Conservation (phyloP, 495 filamentous ascomycete species). For the Chaetomium tenue region DNA sequence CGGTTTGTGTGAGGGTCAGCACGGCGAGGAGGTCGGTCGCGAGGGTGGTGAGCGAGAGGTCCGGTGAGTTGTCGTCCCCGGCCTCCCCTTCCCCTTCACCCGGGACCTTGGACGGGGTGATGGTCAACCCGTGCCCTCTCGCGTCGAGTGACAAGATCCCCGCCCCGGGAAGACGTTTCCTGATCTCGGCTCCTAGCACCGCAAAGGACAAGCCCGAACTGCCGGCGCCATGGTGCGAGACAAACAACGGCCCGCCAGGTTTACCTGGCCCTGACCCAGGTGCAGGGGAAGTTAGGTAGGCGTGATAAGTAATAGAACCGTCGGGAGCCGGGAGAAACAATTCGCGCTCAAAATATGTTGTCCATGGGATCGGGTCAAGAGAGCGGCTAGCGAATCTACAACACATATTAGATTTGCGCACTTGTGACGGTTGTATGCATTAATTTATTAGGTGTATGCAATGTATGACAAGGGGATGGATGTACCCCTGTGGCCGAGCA, state of each 20-base stretch:
- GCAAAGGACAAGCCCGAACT: slow-evolving; percentile 53
- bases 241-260: slow-evolving; percentile 62
- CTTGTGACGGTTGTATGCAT: too few species aligned
- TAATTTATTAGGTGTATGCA: too few species aligned
- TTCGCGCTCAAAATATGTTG: slow-evolving; percentile 83
- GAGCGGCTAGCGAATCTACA: slow-evolving; percentile 41
- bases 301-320: slow-evolving; percentile 63
- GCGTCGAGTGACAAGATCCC: slow-evolving; percentile 84
- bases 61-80: slow-evolving; percentile 35
- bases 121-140: slow-evolving; percentile 78
- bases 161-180: slow-evolving; percentile 72
- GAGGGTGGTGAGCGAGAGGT: slow-evolving; percentile 68
- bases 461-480: too few species aligned
- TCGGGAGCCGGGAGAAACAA: slow-evolving; percentile 57
- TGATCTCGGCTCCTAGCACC: slow-evolving; percentile 70
- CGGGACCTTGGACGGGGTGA: not conserved
- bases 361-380: slow-evolving; percentile 70
- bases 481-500: slow-evolving; percentile 62
- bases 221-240: slow-evolving; percentile 54
- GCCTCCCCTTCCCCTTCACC: not conserved
- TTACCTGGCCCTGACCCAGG: slow-evolving; percentile 27
- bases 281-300: slow-evolving; percentile 71
- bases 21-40: slow-evolving; percentile 70
- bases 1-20: slow-evolving; percentile 58
- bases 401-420: slow-evolving; percentile 17